Base-by-base conservation (phyloP, 306 rosid genomes). In the Oxytropis ochrocephala region DNA sequence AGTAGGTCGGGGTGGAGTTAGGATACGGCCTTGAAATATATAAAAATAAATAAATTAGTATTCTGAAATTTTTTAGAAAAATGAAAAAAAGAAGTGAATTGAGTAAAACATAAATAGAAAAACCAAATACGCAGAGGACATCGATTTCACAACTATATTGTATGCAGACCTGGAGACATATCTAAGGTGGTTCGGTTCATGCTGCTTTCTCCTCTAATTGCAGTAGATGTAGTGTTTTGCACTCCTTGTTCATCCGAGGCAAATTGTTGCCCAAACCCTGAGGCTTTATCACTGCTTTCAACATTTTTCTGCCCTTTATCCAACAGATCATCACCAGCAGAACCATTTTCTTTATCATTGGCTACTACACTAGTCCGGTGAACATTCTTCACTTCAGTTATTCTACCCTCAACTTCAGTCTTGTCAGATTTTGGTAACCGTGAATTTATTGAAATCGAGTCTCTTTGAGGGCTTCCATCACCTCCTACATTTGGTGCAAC, bases 301-400 rank as follows among this genome's bases (percentile, higher is more conserved):
- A 33, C 64, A 80, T 68, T 79, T 77, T 67, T 85, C 79, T 77
- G 85, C 69, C 83, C 88, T 67, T 82, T 88, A 57, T 86, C 87
- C 75, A 33, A 70, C 11, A 64, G 73, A 64, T 83, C 86, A 36
- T 80, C 67, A 38, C 69, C 80, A 57, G 69, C 82, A 74, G 80
- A 78, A 58, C 75, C 79, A 83, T 81, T 82, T 82, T 83, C 93
- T 82, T 83, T 88, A 60, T 82, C 93, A 67, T 75, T 85, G 64
- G 79, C 75, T 43, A 62, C 79, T 21, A 78, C 58, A 68, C 75
- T 75, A 65, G 72, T 75, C 59, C 80, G 74, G 47, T 82, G 84
- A 77, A 61, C 76, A 69, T 79, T 86, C 56, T 79, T 81, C 49
- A 61, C 75, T 73, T 85, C 91, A 53, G 74, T 70, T 69, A 78